Evolutionary conservation across 2,329 filamentous ascomycete genomes (phyloP).

Genomic region (Erysiphe pulchra): DNA sequence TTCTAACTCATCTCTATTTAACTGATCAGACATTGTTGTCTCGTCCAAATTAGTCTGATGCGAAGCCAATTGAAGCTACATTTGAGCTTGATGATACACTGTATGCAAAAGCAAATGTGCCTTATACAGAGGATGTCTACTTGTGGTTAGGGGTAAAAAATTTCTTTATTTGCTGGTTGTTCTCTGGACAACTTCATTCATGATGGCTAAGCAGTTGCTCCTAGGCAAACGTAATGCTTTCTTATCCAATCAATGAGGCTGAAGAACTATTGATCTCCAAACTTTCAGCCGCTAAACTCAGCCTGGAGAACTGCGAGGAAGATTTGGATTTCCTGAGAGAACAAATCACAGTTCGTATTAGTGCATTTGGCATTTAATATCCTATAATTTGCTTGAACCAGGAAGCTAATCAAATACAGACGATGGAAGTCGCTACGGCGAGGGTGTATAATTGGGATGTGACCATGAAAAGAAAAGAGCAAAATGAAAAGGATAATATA

Average conservation of each 20-base stretch:
- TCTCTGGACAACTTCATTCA: too few relatives aligned
- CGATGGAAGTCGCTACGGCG: conserved; percentile 84
- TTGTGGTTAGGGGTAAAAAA: conserved; percentile 74
- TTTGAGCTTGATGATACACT: conserved; percentile 95
- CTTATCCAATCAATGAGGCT: conserved; percentile 77
- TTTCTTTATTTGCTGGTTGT: background rate
- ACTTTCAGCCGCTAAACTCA: conserved; percentile 52
- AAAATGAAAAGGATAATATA: conserved; percentile 29
- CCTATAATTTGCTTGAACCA: background rate
- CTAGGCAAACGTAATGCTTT: conserved; percentile 87
- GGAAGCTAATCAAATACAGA: conserved; percentile 5
- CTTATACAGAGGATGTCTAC: conserved; percentile 72
- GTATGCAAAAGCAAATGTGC: conserved; percentile 65
- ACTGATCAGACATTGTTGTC: conserved; percentile 2
- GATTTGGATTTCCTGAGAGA: conserved; percentile 87
- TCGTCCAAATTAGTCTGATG: conserved; percentile 10
- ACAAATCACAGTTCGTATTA: conserved; percentile 60
- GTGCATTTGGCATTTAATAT: background rate
- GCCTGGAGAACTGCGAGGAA: conserved; percentile 73
- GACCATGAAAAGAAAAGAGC: conserved; percentile 81
- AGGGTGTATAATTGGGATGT: conserved; percentile 99
- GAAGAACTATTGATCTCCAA: conserved; percentile 55
- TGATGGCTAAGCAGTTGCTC: background rate
- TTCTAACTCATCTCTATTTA: too few relatives aligned
- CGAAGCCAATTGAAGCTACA: conserved; percentile 61